Conservation (phyloP, 805 yeast species). For the Diddensiella transvaalensis region DNA sequence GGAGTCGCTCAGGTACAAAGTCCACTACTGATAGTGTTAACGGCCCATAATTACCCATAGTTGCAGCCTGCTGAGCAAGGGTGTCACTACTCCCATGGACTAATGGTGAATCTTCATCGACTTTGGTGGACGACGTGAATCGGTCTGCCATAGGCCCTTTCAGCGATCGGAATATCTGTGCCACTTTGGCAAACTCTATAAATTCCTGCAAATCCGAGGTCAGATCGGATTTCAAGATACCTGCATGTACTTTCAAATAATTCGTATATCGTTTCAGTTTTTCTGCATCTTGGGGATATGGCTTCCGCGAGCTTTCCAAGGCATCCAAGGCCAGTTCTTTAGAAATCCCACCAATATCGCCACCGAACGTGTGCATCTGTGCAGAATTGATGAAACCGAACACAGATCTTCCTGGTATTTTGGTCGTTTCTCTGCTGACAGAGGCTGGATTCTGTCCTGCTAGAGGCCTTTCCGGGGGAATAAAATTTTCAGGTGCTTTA, state of each 20-base stretch:
- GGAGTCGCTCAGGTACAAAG: slow-evolving; percentile 25
- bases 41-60: slow-evolving; percentile 24
- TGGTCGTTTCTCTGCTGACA: slow-evolving; percentile 9
- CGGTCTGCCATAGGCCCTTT: slow-evolving; percentile 26
- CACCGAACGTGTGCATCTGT: no score
- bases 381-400: slow-evolving; percentile 20
- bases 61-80: slow-evolving; percentile 23
- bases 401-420: slow-evolving; percentile 23
- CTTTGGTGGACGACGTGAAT: slow-evolving; percentile 19
- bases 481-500: background rate
- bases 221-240: slow-evolving; percentile 1
- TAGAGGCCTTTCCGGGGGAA: background rate
- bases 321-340: slow-evolving; percentile 21
- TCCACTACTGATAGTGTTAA: slow-evolving; percentile 18
- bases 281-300: slow-evolving; percentile 22
- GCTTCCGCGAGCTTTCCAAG: slow-evolving; percentile 15
- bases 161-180: slow-evolving; percentile 26
- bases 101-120: slow-evolving; percentile 8
- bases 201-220: slow-evolving; percentile 17
- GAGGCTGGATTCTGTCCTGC: background rate
- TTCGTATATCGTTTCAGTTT: slow-evolving; percentile 23
- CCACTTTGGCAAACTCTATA: slow-evolving; percentile 26
- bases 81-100: slow-evolving; percentile 1
- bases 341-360: background rate
- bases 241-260: slow-evolving; percentile 24